A percentile compares a stretch with the other conserved stretches of the same genome.
Evolutionary conservation across 805 yeast species (phyloP).

Genomic region (Myxozyma nipponensis): DNA sequence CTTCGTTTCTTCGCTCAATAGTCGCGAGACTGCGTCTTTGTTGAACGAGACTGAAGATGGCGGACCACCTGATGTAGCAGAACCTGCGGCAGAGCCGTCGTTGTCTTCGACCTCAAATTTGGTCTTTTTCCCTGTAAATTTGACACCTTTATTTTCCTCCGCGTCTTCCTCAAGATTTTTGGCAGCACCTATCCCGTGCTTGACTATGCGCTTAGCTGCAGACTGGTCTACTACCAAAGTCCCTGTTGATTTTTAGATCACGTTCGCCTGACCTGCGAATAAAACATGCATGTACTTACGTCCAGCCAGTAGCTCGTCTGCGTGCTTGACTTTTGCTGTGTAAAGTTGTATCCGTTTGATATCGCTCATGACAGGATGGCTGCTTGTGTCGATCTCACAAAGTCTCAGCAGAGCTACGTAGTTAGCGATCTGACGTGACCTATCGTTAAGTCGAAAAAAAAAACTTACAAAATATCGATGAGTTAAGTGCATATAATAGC

Average conservation of each 20-base stretch:
- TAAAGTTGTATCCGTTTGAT: constrained; percentile 20
- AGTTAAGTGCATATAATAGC: constrained; percentile 20
- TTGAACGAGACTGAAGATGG: too few species aligned
- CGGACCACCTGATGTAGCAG: too few species aligned
- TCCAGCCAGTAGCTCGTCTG: constrained; percentile 23
- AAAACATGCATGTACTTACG: constrained; percentile 9
- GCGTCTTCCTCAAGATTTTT: constrained; percentile 19
- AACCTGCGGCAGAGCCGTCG: neutral
- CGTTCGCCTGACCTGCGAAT: neutral
- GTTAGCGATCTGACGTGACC: neutral
- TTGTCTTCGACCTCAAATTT: neutral
- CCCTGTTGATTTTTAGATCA: too few species aligned
- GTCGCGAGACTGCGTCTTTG: neutral
- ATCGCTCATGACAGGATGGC: constrained; percentile 21
- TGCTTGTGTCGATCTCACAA: constrained; percentile 1
- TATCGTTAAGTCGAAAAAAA: too few species aligned
- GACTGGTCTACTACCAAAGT: constrained; percentile 12
- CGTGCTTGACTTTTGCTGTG: constrained; percentile 21
- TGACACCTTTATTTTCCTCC: neutral
- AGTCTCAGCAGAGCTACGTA: constrained; percentile 19
- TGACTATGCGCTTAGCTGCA: constrained; percentile 25
- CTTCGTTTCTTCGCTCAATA: neutral
- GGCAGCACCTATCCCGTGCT: constrained; percentile 21
- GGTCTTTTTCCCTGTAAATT: neutral
- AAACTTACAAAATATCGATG: constrained; percentile 17